Percentiles rank a stretch among this genome's conserved stretches.
Conservation (phyloP, 805 yeast species). For the Kuraishia piskuri region DNA sequence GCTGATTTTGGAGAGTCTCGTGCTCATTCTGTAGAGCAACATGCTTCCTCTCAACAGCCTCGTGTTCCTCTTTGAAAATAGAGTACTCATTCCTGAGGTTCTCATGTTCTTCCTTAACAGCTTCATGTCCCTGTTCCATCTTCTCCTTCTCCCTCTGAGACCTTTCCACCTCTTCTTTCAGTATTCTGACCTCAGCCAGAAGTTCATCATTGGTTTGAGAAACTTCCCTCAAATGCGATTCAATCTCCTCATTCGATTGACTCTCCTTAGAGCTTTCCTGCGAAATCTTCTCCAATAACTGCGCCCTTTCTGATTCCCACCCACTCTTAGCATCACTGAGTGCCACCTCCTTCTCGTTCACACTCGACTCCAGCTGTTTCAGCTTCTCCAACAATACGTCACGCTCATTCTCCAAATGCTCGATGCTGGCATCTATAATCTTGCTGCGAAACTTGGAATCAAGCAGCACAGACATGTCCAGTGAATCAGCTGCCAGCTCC, state of each 20-base stretch:
- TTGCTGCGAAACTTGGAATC: not conserved
- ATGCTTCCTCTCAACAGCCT: too few relatives aligned
- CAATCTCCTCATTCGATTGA: too few relatives aligned
- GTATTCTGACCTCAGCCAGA: not conserved
- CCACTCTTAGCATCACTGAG: not conserved
- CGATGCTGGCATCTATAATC: not conserved
- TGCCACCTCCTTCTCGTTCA: constrained; percentile 3
- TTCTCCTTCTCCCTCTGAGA: not conserved
- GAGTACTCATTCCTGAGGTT: too few relatives aligned
- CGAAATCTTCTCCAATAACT: too few relatives aligned
- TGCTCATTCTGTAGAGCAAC: too few relatives aligned
- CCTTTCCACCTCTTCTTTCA: not conserved
- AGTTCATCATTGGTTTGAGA: not conserved
- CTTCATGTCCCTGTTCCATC: not conserved
- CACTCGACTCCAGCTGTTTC: not conserved
- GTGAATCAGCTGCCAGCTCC: not conserved
- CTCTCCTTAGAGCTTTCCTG: too few relatives aligned
- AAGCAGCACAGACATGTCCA: not conserved
- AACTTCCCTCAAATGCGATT: too few relatives aligned
- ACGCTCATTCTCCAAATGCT: not conserved
- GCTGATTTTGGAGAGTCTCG: too few relatives aligned
- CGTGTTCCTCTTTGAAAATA: too few relatives aligned
- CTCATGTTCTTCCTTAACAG: not conserved
- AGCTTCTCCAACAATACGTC: not conserved
- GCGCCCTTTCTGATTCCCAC: too few relatives aligned